Conservation (phyloP, 2,329 filamentous ascomycete genomes). For the Colletotrichum salicis region DNA sequence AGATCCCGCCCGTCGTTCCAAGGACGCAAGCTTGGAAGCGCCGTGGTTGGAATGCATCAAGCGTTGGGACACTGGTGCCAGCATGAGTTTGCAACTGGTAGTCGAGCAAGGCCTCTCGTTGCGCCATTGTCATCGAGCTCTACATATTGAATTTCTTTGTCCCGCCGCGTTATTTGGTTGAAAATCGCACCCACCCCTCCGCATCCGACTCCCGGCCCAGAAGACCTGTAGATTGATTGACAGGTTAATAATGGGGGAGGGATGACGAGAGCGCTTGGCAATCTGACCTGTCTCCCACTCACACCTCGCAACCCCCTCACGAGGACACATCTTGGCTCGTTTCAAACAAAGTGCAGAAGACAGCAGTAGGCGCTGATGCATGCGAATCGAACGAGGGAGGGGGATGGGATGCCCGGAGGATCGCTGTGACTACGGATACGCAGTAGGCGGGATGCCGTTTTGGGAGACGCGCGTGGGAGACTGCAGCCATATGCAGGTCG, state of each 20-base stretch:
- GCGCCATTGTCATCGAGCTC: not conserved
- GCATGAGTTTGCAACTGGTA: conserved; percentile 8
- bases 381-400: conserved; percentile 2
- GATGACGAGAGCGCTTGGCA: not conserved
- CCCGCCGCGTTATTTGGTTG: not conserved
- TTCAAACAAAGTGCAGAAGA: conserved; percentile 15
- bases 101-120: conserved; percentile 1
- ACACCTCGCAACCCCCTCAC: not conserved
- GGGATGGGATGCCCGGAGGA: not conserved
- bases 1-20: conserved; percentile 4
- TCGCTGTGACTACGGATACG: not conserved
- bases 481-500: conserved; percentile 27
- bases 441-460: conserved; percentile 18
- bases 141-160: not conserved
- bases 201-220: not conserved
- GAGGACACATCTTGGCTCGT: conserved; percentile 24
- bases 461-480: conserved; percentile 18
- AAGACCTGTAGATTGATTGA: not conserved
- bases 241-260: conserved; percentile 1
- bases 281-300: not conserved
- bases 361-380: conserved; percentile 7
- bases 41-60: not conserved
- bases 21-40: not conserved
- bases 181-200: not conserved
- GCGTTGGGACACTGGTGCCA: conserved; percentile 4